Conservation (phyloP, 1,284 basidiomycete species). For the Austroboletus niveus region DNA sequence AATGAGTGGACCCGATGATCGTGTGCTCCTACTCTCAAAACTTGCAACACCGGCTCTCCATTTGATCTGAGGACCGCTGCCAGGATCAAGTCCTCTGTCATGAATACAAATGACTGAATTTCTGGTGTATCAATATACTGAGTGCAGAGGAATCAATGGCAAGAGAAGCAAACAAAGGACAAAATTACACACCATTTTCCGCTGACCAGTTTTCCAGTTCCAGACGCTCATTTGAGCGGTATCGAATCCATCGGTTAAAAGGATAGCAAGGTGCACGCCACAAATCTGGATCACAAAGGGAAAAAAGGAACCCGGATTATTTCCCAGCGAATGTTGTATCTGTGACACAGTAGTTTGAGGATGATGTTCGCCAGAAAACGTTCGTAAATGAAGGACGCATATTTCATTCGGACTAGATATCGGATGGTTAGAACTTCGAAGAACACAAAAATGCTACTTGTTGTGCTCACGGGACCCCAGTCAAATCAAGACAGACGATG, state of each 20-base stretch:
- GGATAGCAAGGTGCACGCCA: constrained; percentile 23
- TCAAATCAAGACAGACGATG: constrained; percentile 46
- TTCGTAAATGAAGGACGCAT: constrained; percentile 29
- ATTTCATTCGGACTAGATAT: constrained; percentile 16
- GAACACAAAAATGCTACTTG: neutral
- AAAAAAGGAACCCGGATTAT: constrained; percentile 1
- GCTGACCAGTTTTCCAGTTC: constrained; percentile 55
- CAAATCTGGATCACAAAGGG: constrained; percentile 31
- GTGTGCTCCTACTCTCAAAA: constrained; percentile 31
- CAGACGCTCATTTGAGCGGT: constrained; percentile 42
- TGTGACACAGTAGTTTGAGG: constrained; percentile 12
- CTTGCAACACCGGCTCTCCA: constrained; percentile 23
- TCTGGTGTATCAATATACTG: constrained; percentile 16
- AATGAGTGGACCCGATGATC: constrained; percentile 11
- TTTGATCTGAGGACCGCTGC: constrained; percentile 37
- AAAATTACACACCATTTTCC: constrained; percentile 36
- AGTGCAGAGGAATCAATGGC: neutral
- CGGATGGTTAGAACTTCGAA: neutral
- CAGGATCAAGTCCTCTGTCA: constrained; percentile 37
- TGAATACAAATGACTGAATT: constrained; percentile 25
- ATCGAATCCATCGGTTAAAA: constrained; percentile 12
- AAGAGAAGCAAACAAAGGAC: neutral
- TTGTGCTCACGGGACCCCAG: constrained; percentile 20
- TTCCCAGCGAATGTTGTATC: constrained; percentile 12
- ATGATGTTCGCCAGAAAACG: constrained; percentile 26